phyloP scores from a whole-genome alignment of 768 basidiomycete genomes.

The Suillus placidus region DNA sequence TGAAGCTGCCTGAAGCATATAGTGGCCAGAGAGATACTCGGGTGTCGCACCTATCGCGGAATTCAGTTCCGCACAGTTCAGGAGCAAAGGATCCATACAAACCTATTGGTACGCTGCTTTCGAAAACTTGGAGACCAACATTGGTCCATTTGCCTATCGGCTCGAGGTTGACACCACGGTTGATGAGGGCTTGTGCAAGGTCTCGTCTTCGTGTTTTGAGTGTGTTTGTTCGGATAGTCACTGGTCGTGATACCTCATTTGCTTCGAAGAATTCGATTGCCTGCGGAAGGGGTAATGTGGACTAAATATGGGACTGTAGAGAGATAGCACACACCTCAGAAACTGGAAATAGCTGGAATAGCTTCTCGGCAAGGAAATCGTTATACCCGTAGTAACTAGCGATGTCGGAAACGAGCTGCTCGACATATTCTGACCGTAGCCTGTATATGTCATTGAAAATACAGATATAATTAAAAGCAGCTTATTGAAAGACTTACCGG shows the following conservation, averaged over 20 bases:
- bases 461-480: constrained; percentile 10
- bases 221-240: constrained; percentile 98
- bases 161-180: constrained; percentile 95
- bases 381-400: constrained; percentile 98
- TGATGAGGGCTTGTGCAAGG: constrained; percentile 90
- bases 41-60: constrained; percentile 78
- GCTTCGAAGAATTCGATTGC: constrained; percentile 99
- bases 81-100: constrained; percentile 14
- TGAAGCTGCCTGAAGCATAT: constrained; percentile 99
- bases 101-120: constrained; percentile 94
- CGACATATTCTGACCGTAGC: constrained; percentile 85
- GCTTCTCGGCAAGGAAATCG: constrained; percentile 89
- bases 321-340: constrained; percentile 67
- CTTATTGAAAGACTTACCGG: constrained; percentile 52
- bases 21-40: constrained; percentile 98
- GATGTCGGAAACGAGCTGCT: constrained; percentile 87
- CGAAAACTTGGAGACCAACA: constrained; percentile 98
- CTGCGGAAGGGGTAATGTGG: constrained; percentile 40
- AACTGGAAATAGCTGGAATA: constrained; percentile 91
- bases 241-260: constrained; percentile 93
- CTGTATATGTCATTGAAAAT: constrained; percentile 43
- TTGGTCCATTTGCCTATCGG: constrained; percentile 99
- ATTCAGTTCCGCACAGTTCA: constrained; percentile 5
- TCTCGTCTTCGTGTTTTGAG: constrained; percentile 91
- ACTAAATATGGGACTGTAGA: constrained; percentile 14